A percentile compares a stretch with the other conserved stretches of the same genome.
These are phyloP conservation scores for Lumnitzera racemosa DNA, from an alignment of 345 rosid genomes.

Conservation along the genomic window DNA sequence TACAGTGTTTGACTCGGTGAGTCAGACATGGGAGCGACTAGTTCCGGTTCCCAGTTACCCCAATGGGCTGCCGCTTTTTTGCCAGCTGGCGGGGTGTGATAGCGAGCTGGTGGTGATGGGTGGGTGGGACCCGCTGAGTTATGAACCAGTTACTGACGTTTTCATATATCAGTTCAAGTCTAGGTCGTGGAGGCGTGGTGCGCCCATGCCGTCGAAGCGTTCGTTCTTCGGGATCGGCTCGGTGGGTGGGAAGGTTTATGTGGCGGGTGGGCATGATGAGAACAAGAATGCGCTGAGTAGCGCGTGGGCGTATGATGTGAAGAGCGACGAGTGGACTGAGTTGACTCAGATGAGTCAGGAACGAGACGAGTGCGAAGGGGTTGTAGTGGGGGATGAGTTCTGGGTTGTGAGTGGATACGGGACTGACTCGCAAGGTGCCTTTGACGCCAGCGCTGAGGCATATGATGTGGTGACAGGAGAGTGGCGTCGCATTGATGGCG, in stretches of 20 bases:
- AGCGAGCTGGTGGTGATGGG: constrained; percentile 60
- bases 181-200: constrained; percentile 41
- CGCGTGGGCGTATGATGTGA: constrained; percentile 53
- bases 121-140: constrained; percentile 59
- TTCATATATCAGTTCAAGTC: constrained; percentile 42
- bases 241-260: constrained; percentile 20
- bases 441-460: constrained; percentile 43
- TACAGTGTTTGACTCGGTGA: constrained; percentile 35
- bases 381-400: constrained; percentile 40
- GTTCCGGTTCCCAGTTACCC: constrained; percentile 35
- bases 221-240: constrained; percentile 53
- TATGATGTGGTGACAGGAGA: constrained; percentile 23
- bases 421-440: constrained; percentile 50
- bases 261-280: constrained; percentile 70
- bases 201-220: constrained; percentile 45
- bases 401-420: constrained; percentile 66
- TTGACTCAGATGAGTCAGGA: constrained; percentile 41
- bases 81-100: constrained; percentile 44
- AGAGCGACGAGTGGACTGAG: constrained; percentile 48
- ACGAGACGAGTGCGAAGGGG: constrained; percentile 65
- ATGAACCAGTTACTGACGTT: constrained; percentile 43
- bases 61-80: constrained; percentile 54
- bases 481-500: constrained; percentile 40
- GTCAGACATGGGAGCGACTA: constrained; percentile 32
- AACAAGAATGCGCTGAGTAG: constrained; percentile 55